These are phyloP conservation scores for Coemansia interrupta DNA, from an alignment of 192 early-diverging fungal genomes.

Conservation along the genomic window DNA sequence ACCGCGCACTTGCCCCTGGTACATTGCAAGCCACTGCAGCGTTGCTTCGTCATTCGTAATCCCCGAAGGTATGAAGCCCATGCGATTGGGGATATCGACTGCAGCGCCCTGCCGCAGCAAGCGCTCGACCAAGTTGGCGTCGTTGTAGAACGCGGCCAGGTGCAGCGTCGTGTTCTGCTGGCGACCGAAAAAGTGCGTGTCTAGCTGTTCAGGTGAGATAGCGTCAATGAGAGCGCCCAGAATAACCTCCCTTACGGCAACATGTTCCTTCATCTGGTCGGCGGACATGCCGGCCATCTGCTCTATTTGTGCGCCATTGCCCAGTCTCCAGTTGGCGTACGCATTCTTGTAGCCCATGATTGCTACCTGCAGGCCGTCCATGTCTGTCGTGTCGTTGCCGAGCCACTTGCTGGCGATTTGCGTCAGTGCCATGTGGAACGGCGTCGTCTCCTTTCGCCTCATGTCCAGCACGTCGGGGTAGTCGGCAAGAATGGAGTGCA, in stretches of 20 bases:
- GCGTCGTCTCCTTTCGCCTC: constrained; percentile 51
- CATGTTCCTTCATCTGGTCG: constrained; percentile 49
- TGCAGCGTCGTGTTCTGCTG: constrained; percentile 54
- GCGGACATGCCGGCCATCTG: constrained; percentile 46
- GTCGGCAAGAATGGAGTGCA: constrained; percentile 49
- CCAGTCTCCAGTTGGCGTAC: constrained; percentile 52
- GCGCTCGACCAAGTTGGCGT: constrained; percentile 50
- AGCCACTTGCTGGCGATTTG: constrained; percentile 50
- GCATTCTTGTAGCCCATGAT: constrained; percentile 56
- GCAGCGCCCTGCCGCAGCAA: constrained; percentile 52
- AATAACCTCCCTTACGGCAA: constrained; percentile 50
- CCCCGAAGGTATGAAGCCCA: constrained; percentile 45
- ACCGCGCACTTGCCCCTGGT: constrained; percentile 46
- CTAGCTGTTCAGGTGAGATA: constrained; percentile 50
- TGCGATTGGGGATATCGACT: constrained; percentile 46
- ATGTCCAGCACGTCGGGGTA: constrained; percentile 48
- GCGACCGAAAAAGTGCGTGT: constrained; percentile 52
- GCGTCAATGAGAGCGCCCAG: constrained; percentile 52
- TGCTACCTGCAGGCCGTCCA: constrained; percentile 56
- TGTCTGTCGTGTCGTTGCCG: constrained; percentile 53
- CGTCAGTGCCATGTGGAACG: constrained; percentile 51
- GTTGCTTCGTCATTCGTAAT: constrained; percentile 53
- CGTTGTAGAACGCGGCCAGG: constrained; percentile 54
- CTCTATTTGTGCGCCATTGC: constrained; percentile 42
- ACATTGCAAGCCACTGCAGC: constrained; percentile 48